These are phyloP conservation scores for Mucor irregularis DNA, from an alignment of 371 early-diverging fungal genomes.

Conservation along the genomic window DNA sequence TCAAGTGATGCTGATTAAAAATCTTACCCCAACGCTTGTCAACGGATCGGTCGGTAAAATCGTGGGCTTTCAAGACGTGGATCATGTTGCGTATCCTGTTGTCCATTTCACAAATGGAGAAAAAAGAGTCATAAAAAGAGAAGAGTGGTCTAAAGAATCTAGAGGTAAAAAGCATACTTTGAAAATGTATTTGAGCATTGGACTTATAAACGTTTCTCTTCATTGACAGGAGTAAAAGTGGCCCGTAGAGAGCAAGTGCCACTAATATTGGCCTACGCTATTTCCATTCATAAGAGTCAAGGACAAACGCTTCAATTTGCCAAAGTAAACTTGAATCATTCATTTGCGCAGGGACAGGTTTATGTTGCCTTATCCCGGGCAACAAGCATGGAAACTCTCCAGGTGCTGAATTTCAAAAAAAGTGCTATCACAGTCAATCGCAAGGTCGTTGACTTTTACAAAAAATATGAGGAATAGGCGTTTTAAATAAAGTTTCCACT, in stretches of 20 bases:
- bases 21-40: constrained; percentile 67
- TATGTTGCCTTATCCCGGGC: constrained; percentile 90
- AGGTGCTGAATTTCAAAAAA: constrained; percentile 73
- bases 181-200: neutral
- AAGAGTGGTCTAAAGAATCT: neutral
- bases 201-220: neutral
- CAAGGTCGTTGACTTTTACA: constrained; percentile 68
- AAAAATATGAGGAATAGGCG: neutral
- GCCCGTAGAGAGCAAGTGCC: constrained; percentile 60
- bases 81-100: neutral
- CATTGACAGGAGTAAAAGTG: neutral
- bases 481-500: neutral
- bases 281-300: constrained; percentile 88
- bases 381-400: constrained; percentile 60
- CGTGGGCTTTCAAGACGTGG: constrained; percentile 37
- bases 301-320: constrained; percentile 89
- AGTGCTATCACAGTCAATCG: constrained; percentile 69
- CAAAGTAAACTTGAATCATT: constrained; percentile 72
- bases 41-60: constrained; percentile 88
- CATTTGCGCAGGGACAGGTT: constrained; percentile 88
- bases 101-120: constrained; percentile 54
- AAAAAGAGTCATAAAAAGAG: constrained; percentile 8
- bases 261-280: constrained; percentile 64
- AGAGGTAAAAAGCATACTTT: neutral
- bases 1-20: constrained; percentile 90